Evolutionary conservation across 495 filamentous ascomycete genomes (phyloP).

Genomic region (Friedmanniomyces simplex): DNA sequence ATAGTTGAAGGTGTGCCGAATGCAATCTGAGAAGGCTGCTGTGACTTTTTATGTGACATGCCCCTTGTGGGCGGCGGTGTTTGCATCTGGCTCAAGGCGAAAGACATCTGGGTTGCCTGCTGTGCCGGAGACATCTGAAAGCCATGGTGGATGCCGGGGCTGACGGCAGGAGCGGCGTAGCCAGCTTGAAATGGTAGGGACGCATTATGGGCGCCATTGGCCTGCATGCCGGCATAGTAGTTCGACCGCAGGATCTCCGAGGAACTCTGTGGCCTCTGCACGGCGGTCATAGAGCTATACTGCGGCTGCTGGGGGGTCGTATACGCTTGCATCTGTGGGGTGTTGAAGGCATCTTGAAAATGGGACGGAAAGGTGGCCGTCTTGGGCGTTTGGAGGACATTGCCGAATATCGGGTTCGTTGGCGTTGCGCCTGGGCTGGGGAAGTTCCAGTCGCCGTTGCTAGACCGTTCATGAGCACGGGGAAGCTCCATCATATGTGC

Average conservation of each 20-base stretch:
- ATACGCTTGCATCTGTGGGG: conserved; percentile 29
- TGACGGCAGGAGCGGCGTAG: conserved; percentile 26
- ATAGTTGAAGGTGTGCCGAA: too few species aligned
- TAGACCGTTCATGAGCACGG: conserved; percentile 2
- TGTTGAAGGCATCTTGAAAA: conserved; percentile 34
- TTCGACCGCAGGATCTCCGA: conserved; percentile 15
- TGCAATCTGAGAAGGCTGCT: too few species aligned
- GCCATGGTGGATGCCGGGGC: not conserved
- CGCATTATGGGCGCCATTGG: conserved; percentile 4
- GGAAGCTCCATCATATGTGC: not conserved
- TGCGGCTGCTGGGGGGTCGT: conserved; percentile 29
- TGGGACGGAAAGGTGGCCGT: conserved; percentile 24
- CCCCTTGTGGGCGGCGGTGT: conserved; percentile 57
- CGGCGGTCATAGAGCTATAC: conserved; percentile 20
- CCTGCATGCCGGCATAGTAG: conserved; percentile 9
- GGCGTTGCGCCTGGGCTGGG: conserved; percentile 33
- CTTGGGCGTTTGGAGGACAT: conserved; percentile 28
- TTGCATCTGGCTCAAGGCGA: conserved; percentile 46
- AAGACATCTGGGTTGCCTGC: conserved; percentile 21
- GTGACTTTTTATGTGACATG: conserved; percentile 33
- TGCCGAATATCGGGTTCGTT: conserved; percentile 22
- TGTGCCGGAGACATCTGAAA: not conserved
- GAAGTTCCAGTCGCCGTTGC: conserved; percentile 29
- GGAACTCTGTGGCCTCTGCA: conserved; percentile 23
- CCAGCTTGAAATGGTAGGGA: conserved; percentile 40